Percentiles rank a stretch among this genome's conserved stretches.
Conservation (phyloP, 352 stramenopile species). For the Pythium aquatile region DNA sequence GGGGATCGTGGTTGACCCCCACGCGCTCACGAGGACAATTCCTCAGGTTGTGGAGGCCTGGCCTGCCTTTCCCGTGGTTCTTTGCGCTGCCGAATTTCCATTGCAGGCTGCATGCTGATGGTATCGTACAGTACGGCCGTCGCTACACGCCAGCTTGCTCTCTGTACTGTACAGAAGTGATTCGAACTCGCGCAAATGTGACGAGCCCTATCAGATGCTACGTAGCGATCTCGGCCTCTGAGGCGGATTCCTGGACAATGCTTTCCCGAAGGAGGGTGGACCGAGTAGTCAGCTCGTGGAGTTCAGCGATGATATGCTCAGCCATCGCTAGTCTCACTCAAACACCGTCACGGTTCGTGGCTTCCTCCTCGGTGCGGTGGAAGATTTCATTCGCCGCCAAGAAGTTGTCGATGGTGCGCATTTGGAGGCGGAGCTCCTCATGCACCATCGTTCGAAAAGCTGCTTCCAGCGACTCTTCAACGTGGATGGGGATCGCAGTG, state of each 20-base stretch:
- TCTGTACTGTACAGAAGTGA: neutral
- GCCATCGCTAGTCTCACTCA: neutral
- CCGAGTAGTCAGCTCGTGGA: neutral
- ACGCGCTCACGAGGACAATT: too few relatives aligned
- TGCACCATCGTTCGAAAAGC: too few relatives aligned
- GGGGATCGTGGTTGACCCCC: too few relatives aligned
- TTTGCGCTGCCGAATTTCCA: neutral
- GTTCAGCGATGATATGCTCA: slow-evolving; percentile 1
- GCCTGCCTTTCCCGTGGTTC: too few relatives aligned
- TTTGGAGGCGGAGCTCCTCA: too few relatives aligned
- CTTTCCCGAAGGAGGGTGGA: neutral
- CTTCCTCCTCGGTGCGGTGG: neutral
- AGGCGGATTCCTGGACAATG: neutral
- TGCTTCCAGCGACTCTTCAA: neutral
- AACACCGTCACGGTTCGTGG: neutral
- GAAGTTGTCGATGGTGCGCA: too few relatives aligned
- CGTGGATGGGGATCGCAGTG: neutral
- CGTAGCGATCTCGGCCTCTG: too few relatives aligned
- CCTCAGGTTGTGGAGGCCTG: too few relatives aligned
- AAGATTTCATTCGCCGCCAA: neutral
- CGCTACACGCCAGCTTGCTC: neutral
- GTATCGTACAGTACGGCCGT: neutral
- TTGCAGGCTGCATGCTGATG: neutral
- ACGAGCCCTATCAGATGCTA: neutral
- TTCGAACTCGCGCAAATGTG: neutral